Conservation (phyloP, 108 stramenopile species). For the Cylindrotheca fusiformis region DNA sequence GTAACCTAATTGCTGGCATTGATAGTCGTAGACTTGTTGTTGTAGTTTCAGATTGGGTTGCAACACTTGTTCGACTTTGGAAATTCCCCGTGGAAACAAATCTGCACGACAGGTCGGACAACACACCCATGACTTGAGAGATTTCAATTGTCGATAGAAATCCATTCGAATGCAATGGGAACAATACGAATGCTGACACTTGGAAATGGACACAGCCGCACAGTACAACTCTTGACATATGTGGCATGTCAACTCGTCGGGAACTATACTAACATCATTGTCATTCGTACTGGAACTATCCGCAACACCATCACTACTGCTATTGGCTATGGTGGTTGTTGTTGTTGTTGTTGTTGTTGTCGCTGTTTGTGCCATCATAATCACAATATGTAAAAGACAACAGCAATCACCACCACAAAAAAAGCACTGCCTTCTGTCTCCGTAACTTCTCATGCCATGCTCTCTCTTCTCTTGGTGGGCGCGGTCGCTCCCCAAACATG, state of each 20-base stretch:
- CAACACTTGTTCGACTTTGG: neutral
- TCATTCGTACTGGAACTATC: neutral
- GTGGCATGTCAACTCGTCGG: neutral
- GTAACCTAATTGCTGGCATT: neutral
- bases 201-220: neutral
- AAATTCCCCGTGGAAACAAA: neutral
- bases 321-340: neutral
- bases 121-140: neutral
- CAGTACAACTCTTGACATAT: neutral
- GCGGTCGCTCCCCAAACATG: no score
- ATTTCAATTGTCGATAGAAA: neutral
- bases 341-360: constrained; percentile 2
- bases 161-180: neutral
- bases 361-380: neutral
- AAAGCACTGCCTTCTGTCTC: no score
- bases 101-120: neutral
- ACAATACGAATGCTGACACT: neutral
- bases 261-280: neutral
- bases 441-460: no score
- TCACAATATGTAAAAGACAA: neutral
- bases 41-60: neutral
- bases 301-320: neutral
- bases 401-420: no score
- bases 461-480: no score
- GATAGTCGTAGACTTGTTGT: neutral